Evolutionary conservation across 2,329 filamentous ascomycete genomes (phyloP).

Genomic region (Scedosporium dehoogii): DNA sequence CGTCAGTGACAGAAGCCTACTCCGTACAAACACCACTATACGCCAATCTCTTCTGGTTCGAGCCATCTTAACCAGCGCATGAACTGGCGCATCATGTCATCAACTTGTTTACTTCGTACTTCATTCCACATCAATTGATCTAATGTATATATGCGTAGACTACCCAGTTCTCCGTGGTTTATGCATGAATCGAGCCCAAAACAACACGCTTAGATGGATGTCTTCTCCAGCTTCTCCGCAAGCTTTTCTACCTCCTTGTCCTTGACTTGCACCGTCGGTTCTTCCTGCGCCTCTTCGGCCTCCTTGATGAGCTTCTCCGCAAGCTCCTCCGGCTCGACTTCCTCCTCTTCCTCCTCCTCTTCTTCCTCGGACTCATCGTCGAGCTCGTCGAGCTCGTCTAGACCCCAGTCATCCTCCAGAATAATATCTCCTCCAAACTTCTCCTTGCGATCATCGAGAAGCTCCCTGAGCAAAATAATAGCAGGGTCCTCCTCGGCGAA

Average conservation of each 20-base stretch:
- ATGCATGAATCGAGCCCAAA: not conserved
- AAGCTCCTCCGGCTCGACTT: constrained; percentile 48
- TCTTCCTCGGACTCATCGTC: constrained; percentile 67
- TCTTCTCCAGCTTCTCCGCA: constrained; percentile 66
- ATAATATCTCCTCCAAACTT: constrained; percentile 54
- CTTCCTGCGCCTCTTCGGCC: constrained; percentile 61
- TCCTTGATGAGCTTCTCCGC: constrained; percentile 61
- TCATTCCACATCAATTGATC: not conserved
- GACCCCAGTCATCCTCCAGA: constrained; percentile 71
- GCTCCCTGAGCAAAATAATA: constrained; percentile 56
- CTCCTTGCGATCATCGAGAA: constrained; percentile 72
- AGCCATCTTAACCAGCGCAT: too few species aligned
- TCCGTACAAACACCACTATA: too few species aligned
- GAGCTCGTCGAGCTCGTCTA: constrained; percentile 80
- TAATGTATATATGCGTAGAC: not conserved
- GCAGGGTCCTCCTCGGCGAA: constrained; percentile 77
- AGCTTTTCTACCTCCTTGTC: constrained; percentile 75
- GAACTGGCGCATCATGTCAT: not conserved
- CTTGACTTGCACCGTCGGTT: constrained; percentile 61
- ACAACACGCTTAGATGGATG: constrained; percentile 33
- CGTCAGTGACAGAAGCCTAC: too few species aligned
- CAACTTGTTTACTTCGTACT: not conserved
- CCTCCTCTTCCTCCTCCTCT: constrained; percentile 55
- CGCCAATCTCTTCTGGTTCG: too few species aligned
- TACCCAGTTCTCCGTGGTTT: not conserved